Evolutionary conservation across 805 yeast species (phyloP).

Genomic region (Groenewaldozyma salmanticensis): DNA sequence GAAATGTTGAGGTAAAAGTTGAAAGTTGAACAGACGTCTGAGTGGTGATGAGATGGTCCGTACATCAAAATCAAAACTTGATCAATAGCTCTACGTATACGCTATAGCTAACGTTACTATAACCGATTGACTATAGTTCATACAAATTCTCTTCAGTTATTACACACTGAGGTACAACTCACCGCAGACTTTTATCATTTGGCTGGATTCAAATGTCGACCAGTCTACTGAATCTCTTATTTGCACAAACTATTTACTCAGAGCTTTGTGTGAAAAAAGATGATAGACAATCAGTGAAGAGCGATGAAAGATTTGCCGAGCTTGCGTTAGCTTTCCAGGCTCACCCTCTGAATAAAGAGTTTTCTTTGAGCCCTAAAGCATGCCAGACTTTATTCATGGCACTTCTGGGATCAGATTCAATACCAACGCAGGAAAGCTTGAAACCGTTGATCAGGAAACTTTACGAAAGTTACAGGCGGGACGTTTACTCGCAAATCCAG

Average conservation of each 20-base stretch:
- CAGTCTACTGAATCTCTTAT: conserved; percentile 17
- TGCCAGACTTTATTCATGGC: conserved; percentile 18
- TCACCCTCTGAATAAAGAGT: conserved; percentile 18
- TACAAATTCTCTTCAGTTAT: too few species aligned
- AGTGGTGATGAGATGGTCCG: too few species aligned
- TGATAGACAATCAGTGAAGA: neutral
- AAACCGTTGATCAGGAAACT: conserved; percentile 16
- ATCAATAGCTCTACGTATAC: too few species aligned
- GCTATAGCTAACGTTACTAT: too few species aligned
- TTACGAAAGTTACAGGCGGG: conserved; percentile 18
- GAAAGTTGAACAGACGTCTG: too few species aligned
- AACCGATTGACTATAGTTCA: too few species aligned
- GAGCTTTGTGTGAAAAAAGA: conserved; percentile 10
- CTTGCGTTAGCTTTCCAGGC: conserved; percentile 13
- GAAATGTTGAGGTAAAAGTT: too few species aligned
- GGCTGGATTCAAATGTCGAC: too few species aligned
- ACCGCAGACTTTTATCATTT: too few species aligned
- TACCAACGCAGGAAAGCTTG: conserved; percentile 14
- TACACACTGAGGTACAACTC: too few species aligned
- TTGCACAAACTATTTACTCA: conserved; percentile 20
- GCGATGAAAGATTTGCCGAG: conserved; percentile 8
- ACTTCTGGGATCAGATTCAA: conserved; percentile 7
- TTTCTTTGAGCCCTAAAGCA: conserved; percentile 16
- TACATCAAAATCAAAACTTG: too few species aligned
- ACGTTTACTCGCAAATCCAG: conserved; percentile 17